Percentiles rank a stretch among this genome's conserved stretches.
Conservation (phyloP, 805 yeast genomes). For the Kodamaea restingae region DNA sequence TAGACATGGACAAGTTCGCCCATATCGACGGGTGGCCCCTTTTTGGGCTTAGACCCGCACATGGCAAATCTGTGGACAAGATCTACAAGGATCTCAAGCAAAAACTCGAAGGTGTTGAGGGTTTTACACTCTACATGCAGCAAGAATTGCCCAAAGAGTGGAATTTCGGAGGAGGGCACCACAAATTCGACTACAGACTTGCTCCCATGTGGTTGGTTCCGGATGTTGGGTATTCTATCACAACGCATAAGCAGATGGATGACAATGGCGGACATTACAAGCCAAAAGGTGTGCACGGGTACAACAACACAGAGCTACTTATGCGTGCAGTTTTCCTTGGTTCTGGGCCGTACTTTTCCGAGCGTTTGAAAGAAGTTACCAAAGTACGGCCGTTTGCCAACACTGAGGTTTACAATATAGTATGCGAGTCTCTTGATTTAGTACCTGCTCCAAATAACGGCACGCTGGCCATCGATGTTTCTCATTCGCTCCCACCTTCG, state of each 20-base stretch:
- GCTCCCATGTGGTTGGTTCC: slow-evolving; percentile 90
- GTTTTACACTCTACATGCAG: slow-evolving; percentile 46
- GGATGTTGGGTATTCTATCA: slow-evolving; percentile 70
- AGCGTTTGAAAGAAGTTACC: slow-evolving; percentile 24
- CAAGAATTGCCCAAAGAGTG: slow-evolving; percentile 54
- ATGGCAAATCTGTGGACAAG: slow-evolving; percentile 36
- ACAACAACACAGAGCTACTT: slow-evolving; percentile 66
- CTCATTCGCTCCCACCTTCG: slow-evolving; percentile 29
- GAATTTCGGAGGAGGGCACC: slow-evolving; percentile 49
- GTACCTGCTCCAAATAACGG: slow-evolving; percentile 62
- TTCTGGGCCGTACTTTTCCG: slow-evolving; percentile 70
- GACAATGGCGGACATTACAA: slow-evolving; percentile 44
- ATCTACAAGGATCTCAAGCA: slow-evolving; percentile 41
- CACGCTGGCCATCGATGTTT: slow-evolving; percentile 22
- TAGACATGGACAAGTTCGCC: slow-evolving; percentile 51
- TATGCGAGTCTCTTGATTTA: slow-evolving; percentile 59
- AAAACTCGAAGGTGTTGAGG: slow-evolving; percentile 23
- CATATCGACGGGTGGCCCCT: slow-evolving; percentile 85
- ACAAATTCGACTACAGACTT: slow-evolving; percentile 52
- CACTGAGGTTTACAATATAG: slow-evolving; percentile 65
- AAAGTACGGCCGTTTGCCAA: slow-evolving; percentile 65
- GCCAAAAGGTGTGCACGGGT: slow-evolving; percentile 85
- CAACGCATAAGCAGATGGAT: slow-evolving; percentile 56
- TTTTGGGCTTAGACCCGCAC: slow-evolving; percentile 64
- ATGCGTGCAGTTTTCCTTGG: slow-evolving; percentile 85